These are phyloP conservation scores for Geotrichum reessii DNA, from an alignment of 1,139 yeast genomes.

Conservation along the genomic window DNA sequence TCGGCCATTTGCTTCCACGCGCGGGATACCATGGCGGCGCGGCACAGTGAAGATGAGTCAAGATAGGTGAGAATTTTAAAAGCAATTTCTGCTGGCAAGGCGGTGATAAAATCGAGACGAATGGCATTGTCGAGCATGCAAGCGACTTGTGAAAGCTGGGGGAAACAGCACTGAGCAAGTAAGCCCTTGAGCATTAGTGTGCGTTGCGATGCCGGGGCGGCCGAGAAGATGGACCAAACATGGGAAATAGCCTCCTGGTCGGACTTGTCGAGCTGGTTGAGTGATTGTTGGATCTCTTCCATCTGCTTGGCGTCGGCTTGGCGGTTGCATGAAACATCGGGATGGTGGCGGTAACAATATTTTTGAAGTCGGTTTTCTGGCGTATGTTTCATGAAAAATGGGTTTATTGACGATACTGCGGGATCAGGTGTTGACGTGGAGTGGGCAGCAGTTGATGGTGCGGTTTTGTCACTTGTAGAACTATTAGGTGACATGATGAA, in stretches of 20 bases:
- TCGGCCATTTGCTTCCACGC: conserved; percentile 87
- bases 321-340: conserved; percentile 68
- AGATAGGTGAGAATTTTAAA: conserved; percentile 79
- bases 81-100: conserved; percentile 79
- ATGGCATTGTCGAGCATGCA: conserved; percentile 74
- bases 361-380: conserved; percentile 14
- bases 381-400: background rate
- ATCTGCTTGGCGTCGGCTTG: conserved; percentile 62
- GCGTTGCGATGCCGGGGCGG: conserved; percentile 65
- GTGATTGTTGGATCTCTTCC: conserved; percentile 49
- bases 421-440: no score
- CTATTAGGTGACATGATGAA: no score
- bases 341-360: conserved; percentile 89
- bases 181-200: conserved; percentile 75
- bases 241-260: conserved; percentile 69
- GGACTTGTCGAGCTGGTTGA: conserved; percentile 45
- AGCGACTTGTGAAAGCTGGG: conserved; percentile 78
- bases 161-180: conserved; percentile 87
- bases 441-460: no score
- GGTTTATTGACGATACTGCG: no score
- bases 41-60: conserved; percentile 86
- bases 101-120: conserved; percentile 79
- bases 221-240: conserved; percentile 73
- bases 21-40: conserved; percentile 85
- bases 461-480: no score